Conservation (phyloP, 1,284 basidiomycete genomes). For the Dichomitus squalens region DNA sequence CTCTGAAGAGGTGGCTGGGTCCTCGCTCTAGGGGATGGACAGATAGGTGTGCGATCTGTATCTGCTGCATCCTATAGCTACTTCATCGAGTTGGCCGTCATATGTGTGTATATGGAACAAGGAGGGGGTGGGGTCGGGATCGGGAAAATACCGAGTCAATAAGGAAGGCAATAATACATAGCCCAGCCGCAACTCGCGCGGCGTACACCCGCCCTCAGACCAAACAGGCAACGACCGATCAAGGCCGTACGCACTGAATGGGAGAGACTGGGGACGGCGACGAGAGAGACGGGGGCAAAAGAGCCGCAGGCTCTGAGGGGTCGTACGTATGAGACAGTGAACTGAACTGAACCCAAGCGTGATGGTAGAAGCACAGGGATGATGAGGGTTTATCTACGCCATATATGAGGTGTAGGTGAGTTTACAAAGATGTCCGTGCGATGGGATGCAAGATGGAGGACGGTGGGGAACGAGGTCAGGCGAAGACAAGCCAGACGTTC, state of each 20-base stretch:
- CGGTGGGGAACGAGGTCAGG: neutral
- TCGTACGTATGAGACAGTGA: slow-evolving; percentile 17
- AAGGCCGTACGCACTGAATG: neutral
- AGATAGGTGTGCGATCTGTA: neutral
- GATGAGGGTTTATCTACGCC: neutral
- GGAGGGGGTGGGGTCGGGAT: neutral
- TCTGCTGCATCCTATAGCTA: slow-evolving; percentile 17
- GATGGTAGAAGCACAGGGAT: slow-evolving; percentile 14
- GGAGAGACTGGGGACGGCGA: neutral
- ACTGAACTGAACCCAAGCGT: slow-evolving; percentile 17
- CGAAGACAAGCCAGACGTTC: slow-evolving; percentile 9
- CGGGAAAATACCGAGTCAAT: slow-evolving; percentile 10
- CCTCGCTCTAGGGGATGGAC: neutral
- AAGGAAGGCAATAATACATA: slow-evolving; percentile 19
- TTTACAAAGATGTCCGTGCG: slow-evolving; percentile 21
- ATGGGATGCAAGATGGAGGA: neutral
- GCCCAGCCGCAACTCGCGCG: slow-evolving; percentile 15
- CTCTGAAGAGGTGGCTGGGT: neutral
- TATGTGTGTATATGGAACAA: slow-evolving; percentile 6
- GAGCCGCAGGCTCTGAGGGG: slow-evolving; percentile 23
- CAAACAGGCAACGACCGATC: neutral
- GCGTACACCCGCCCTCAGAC: neutral
- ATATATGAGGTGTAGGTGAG: neutral
- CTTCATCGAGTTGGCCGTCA: slow-evolving; percentile 10
- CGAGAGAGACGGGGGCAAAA: slow-evolving; percentile 1